phyloP scores from a whole-genome alignment of 1,284 basidiomycete genomes.

The Bondarzewia mesenterica region DNA sequence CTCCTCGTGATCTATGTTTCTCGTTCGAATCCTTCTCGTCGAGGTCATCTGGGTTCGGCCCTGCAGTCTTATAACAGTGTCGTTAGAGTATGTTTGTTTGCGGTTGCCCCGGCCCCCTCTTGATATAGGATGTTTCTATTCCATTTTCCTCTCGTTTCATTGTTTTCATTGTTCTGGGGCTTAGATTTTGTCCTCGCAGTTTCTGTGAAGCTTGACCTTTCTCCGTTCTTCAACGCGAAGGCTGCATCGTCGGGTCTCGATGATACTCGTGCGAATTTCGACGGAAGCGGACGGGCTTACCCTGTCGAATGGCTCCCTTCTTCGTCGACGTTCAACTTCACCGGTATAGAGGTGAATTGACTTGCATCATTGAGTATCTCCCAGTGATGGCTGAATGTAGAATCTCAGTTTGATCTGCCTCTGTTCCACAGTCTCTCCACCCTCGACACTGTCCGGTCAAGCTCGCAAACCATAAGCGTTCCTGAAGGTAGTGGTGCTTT shows the following conservation, averaged over 20 bases:
- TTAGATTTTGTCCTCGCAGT: neutral
- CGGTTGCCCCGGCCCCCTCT: no score
- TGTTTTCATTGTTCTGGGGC: neutral
- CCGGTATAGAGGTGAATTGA: conserved; percentile 12
- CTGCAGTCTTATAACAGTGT: no score
- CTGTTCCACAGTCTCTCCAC: conserved; percentile 11
- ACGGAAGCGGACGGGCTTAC: conserved; percentile 12
- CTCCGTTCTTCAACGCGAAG: conserved; percentile 11
- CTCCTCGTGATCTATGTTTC: no score
- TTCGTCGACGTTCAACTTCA: conserved; percentile 7
- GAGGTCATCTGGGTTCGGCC: no score
- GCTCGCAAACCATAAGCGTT: conserved; percentile 9
- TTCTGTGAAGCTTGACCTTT: conserved; percentile 8
- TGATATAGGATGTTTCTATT: no score
- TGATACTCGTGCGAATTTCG: conserved; percentile 12
- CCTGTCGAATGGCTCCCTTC: conserved; percentile 12
- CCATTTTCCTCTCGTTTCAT: neutral
- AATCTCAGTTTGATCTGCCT: conserved; percentile 11
- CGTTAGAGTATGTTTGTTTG: no score
- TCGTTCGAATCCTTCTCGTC: no score
- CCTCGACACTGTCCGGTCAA: conserved; percentile 10
- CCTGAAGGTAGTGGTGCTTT: neutral
- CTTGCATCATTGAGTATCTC: neutral
- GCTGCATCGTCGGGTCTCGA: conserved; percentile 11
- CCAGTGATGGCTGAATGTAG: neutral